Base-by-base conservation (phyloP, 2,329 filamentous ascomycete genomes). In the Cadophora sp. region DNA sequence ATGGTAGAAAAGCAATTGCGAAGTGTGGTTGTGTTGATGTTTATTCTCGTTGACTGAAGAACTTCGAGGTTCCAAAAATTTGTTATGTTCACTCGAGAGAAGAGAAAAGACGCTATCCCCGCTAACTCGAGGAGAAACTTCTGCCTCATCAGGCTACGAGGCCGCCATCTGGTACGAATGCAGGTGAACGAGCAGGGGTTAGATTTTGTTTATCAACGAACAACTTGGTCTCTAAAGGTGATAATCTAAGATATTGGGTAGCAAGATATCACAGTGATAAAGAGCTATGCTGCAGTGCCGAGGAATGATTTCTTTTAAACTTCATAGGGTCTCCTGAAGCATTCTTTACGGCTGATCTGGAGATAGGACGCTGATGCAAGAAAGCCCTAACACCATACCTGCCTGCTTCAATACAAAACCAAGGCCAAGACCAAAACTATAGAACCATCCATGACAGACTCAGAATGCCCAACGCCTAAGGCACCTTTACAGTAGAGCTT, bases 371-470 rank as follows among this genome's bases (percentile, higher is more conserved):
- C 13, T 14, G 5, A 53, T 53, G 24, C 16, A 53, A 30, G 24
- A n/a, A 53, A 33, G 50, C 50, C 24, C 18, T 8, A 33, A 53
- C 24, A 24, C 24, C 48, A 51, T 39, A 8, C 36, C 36, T 39
- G 24, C 22, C 24, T 18, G 24, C 48, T n/a, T 30, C 27, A n/a
- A n/a, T n/a, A n/a, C n/a, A n/a, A n/a, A n/a, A n/a, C n/a, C n/a
- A 30, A 30, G 27, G 6, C 27, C 48, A 51, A 24, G 14, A 30
- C 50, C 16, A 53, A 33, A 16, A 53, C 14, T 24, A 33, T 24
- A 33, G 27, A 53, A 53, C 50, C 50, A 53, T 53, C 50, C 50
- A 53, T 53, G 50, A 14, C 50, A 53, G 14, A 14, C 30, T n/a
- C 22, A 53, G 14, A 16, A 53, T 53, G 22, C 50, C 50, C 24